Percentiles rank a stretch among this genome's conserved stretches.
Evolutionary conservation across 441 rosid genomes (phyloP).

Genomic region (Populus hybrid): DNA sequence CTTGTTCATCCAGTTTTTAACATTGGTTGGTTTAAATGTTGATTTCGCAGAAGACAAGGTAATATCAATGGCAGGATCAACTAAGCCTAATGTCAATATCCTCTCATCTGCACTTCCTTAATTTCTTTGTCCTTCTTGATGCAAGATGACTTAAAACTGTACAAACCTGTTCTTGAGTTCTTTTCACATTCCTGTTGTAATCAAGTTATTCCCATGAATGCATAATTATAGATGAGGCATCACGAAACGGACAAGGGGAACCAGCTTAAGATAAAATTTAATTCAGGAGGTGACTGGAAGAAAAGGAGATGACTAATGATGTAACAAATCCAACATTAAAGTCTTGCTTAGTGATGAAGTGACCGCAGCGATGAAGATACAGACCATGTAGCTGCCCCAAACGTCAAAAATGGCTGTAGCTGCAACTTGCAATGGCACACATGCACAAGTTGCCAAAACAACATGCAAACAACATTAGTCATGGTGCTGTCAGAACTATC

Average conservation of each 20-base stretch:
- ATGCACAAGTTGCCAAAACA: too few species aligned
- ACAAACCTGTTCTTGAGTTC: not conserved
- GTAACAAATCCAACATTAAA: not conserved
- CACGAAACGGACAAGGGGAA: not conserved
- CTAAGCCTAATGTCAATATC: conserved; percentile 10
- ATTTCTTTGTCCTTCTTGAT: not conserved
- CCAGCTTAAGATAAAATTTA: not conserved
- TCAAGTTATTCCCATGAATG: not conserved
- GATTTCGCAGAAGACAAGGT: conserved; percentile 41
- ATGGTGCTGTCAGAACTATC: too few species aligned
- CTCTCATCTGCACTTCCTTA: conserved; percentile 17
- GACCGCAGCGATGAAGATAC: not conserved
- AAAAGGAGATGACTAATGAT: not conserved
- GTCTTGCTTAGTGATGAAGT: not conserved
- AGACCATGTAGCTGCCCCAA: not conserved
- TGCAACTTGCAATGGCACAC: not conserved
- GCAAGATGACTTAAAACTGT: not conserved
- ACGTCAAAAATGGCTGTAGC: not conserved
- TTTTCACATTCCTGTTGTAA: not conserved
- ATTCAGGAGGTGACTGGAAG: not conserved
- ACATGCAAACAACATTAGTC: too few species aligned
- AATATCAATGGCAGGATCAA: conserved; percentile 22
- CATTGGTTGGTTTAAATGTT: conserved; percentile 6
- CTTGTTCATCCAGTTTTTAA: conserved; percentile 7
- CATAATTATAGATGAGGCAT: not conserved